A percentile compares a stretch with the other conserved stretches of the same genome.
These are phyloP conservation scores for Penicillium goetzii DNA, from an alignment of 495 filamentous ascomycete species.

Conservation along the genomic window DNA sequence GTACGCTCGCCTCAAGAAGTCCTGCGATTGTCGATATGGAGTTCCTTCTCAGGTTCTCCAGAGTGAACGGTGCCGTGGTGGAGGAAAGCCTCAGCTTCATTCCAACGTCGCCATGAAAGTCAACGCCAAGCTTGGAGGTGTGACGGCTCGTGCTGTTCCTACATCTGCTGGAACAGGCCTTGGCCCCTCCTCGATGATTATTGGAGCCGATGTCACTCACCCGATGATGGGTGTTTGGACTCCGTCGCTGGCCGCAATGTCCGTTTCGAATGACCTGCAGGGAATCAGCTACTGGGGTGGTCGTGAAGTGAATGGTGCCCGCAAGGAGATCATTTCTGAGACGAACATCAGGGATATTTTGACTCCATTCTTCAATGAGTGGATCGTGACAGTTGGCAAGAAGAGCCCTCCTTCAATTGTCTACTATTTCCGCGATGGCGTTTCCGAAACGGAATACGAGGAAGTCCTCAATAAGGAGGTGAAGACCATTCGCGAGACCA, in stretches of 20 bases:
- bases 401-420: conserved; percentile 63
- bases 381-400: conserved; percentile 58
- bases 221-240: conserved; percentile 62
- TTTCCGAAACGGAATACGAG: conserved; percentile 81
- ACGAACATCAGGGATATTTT: conserved; percentile 67
- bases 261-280: conserved; percentile 72
- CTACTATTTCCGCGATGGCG: conserved; percentile 94
- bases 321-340: conserved; percentile 72
- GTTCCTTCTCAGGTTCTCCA: conserved; percentile 76
- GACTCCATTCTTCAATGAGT: conserved; percentile 61
- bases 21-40: conserved; percentile 77
- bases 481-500: conserved; percentile 56
- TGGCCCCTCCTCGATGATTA: conserved; percentile 64
- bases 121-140: conserved; percentile 92
- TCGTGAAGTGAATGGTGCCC: conserved; percentile 75
- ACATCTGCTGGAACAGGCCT: conserved; percentile 40
- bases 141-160: conserved; percentile 57
- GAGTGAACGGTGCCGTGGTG: conserved; percentile 56
- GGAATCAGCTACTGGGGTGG: conserved; percentile 74
- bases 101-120: conserved; percentile 94
- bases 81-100: conserved; percentile 71
- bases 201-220: conserved; percentile 92
- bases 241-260: conserved; percentile 86
- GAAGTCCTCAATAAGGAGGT: conserved; percentile 80
- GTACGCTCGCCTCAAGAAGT: conserved; percentile 83